Base-by-base conservation (phyloP, 2,329 filamentous ascomycete species). In the Botrytis porri region DNA sequence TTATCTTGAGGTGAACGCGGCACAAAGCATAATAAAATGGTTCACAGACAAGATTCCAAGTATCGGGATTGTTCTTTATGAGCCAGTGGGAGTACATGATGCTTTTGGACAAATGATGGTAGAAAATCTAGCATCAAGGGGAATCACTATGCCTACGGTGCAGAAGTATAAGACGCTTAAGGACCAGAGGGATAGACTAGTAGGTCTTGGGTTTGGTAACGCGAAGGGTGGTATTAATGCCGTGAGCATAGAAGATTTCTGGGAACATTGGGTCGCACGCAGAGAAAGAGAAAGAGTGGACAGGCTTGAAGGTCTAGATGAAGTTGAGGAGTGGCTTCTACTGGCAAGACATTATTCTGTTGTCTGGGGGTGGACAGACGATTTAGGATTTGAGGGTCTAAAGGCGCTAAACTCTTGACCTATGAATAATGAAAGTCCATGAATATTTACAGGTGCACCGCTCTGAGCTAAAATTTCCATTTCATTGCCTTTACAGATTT, bases 41-140 rank as follows among this genome's bases (percentile, higher is more conserved):
- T 94, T 95, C 78, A 85, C 86, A 25, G 82, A 84, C 4, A 83
- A 81, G 32, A 87, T 89, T 54, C 77, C 80, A 66, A 77, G 76
- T 25, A 79, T 90, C 0, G 89, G 86, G 0, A 83, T 97, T 4
- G 83, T 97, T 57, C 82, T 98, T 39, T 99, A 99, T 84, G 96
- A 99, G 80, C 95, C 96, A 0, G 92, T 97, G 73, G 88, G 89
- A 4, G 93, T 95, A 0, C 84, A 92, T 75, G 95, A 98, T 80
- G 84, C 94, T 7, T 99, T 99, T 78, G 96, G 96, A 5, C 88
- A 89, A 77, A 95, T 94, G 76, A 99, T 99, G 96, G 89, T 95
- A 0, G 89, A 92, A 2, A 99, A 99, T 79, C 88, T 99, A 0
- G 92, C 92, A 0, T 88, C 92, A 4, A 88, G 96, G 29, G 90